Evolutionary conservation across 306 rosid genomes (phyloP).

Genomic region (Datisca glomerata): DNA sequence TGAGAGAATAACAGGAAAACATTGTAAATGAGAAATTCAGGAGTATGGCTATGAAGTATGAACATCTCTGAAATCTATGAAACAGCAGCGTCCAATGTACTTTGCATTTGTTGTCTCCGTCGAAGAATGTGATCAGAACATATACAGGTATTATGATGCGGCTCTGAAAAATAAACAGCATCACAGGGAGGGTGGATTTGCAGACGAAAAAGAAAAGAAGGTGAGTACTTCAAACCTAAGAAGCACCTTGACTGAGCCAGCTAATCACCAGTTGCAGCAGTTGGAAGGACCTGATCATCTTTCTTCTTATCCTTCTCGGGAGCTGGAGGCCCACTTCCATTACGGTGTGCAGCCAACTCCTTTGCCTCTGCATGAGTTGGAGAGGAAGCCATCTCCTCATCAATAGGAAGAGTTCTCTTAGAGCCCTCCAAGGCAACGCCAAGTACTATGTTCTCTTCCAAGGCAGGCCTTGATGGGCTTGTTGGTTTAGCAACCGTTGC

Average conservation of each 20-base stretch:
- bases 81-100: no score
- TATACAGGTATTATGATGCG: background rate
- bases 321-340: constrained; percentile 41
- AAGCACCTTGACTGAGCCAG: no score
- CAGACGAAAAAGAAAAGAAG: no score
- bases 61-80: no score
- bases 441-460: constrained; percentile 80
- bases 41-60: background rate
- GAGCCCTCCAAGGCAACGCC: constrained; percentile 94
- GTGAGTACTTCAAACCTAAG: no score
- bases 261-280: constrained; percentile 23
- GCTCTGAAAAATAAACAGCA: constrained; percentile 1
- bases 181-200: background rate
- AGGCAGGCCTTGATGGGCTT: constrained; percentile 29
- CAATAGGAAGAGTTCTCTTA: constrained; percentile 88
- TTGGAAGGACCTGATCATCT: constrained; percentile 30
- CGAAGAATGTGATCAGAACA: background rate
- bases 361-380: constrained; percentile 26
- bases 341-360: constrained; percentile 44
- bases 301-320: constrained; percentile 41
- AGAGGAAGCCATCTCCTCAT: constrained; percentile 33
- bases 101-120: background rate
- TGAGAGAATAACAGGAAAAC: background rate
- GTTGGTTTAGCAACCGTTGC: constrained; percentile 28
- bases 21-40: background rate